Evolutionary conservation across 2,329 filamentous ascomycete species (phyloP).

Genomic region (Coniochaeta sp.): DNA sequence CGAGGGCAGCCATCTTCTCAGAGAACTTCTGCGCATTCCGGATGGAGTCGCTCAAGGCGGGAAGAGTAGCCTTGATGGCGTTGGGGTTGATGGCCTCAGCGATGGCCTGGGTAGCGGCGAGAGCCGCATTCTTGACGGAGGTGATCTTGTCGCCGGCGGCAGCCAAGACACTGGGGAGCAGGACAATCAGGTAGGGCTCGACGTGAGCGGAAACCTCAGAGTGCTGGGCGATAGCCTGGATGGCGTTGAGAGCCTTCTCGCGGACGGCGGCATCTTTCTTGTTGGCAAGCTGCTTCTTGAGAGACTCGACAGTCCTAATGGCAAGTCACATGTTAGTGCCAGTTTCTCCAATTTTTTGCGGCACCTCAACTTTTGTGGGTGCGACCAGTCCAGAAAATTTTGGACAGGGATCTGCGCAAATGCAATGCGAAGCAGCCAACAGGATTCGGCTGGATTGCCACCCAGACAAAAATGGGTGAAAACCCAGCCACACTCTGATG

Average conservation of each 20-base stretch:
- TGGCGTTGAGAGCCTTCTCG: constrained; percentile 31
- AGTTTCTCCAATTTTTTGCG: constrained; percentile 9
- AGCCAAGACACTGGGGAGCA: constrained; percentile 71
- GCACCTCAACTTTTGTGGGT: constrained; percentile 13
- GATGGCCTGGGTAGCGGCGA: constrained; percentile 74
- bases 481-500: neutral
- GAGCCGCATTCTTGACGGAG: constrained; percentile 85
- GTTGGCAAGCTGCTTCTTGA: constrained; percentile 49
- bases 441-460: constrained; percentile 12
- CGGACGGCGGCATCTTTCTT: constrained; percentile 39
- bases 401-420: constrained; percentile 1
- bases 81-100: constrained; percentile 89
- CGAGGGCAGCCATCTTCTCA: constrained; percentile 93
- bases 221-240: constrained; percentile 41
- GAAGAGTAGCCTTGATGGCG: constrained; percentile 87
- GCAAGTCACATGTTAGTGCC: constrained; percentile 23
- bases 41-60: constrained; percentile 79
- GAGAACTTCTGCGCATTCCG: constrained; percentile 94
- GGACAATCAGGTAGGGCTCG: constrained; percentile 85
- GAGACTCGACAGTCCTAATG: constrained; percentile 63
- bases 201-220: constrained; percentile 75
- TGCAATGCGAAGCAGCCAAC: neutral
- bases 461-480: constrained; percentile 2
- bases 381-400: constrained; percentile 11
- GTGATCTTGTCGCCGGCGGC: constrained; percentile 96